Evolutionary conservation across 1,284 basidiomycete genomes (phyloP).

Genomic region (Boletus semigastroideus): DNA sequence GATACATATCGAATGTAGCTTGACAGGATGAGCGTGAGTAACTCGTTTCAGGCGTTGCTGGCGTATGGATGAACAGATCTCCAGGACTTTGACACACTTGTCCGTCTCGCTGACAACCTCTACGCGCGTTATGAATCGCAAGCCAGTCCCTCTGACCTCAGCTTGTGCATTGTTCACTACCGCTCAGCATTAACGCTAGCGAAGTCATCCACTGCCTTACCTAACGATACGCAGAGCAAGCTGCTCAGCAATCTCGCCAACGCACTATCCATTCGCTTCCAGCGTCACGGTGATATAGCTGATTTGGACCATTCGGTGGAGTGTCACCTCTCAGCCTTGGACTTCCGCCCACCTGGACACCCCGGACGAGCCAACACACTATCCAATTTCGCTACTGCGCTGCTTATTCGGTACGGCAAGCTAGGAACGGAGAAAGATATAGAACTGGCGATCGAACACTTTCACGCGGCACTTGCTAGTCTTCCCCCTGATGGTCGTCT

Average conservation of each 20-base stretch:
- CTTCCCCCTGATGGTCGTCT: slow-evolving; percentile 20
- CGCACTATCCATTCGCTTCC: slow-evolving; percentile 31
- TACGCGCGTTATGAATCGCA: slow-evolving; percentile 23
- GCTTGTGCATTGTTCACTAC: slow-evolving; percentile 29
- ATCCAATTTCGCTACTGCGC: slow-evolving; percentile 27
- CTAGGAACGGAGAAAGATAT: slow-evolving; percentile 22
- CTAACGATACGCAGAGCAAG: slow-evolving; percentile 25
- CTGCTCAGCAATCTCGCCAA: slow-evolving; percentile 33
- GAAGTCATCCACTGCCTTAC: slow-evolving; percentile 14
- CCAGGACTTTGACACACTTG: slow-evolving; percentile 27
- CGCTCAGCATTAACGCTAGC: slow-evolving; percentile 27
- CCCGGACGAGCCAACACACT: slow-evolving; percentile 23
- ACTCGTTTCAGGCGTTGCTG: not conserved
- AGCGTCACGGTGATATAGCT: slow-evolving; percentile 24
- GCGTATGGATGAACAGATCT: not conserved
- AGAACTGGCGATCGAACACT: slow-evolving; percentile 29
- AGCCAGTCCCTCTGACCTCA: slow-evolving; percentile 22
- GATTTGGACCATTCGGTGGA: slow-evolving; percentile 36
- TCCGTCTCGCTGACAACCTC: slow-evolving; percentile 28
- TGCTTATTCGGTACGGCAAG: slow-evolving; percentile 26
- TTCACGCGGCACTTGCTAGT: slow-evolving; percentile 21
- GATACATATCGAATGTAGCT: not conserved
- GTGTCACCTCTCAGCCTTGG: slow-evolving; percentile 26
- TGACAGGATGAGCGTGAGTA: slow-evolving; percentile 22
- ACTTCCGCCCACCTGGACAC: slow-evolving; percentile 23